Conservation (phyloP, 2,329 filamentous ascomycete species). For the Microsporum ferrugineum region DNA sequence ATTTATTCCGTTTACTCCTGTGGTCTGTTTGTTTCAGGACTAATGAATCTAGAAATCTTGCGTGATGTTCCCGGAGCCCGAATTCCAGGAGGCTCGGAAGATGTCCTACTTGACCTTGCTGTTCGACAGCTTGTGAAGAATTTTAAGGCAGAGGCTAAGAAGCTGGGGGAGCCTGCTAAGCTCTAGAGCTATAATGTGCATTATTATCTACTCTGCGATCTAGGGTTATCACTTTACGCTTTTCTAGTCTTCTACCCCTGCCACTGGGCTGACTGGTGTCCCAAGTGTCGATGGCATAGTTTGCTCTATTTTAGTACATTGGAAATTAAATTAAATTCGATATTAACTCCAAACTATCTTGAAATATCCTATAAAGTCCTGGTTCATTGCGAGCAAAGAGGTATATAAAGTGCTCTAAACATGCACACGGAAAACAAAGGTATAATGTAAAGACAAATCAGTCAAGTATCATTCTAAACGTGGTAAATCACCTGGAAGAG, state of each 20-base stretch:
- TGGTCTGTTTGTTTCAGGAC: conserved; percentile 11
- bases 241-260: no score
- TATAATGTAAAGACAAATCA: background rate
- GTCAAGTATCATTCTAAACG: background rate
- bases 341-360: no score
- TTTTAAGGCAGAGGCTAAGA: conserved; percentile 35
- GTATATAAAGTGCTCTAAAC: background rate
- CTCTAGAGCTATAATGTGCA: background rate
- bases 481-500: conserved; percentile 11
- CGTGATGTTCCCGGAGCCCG: conserved; percentile 52
- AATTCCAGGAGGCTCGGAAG: conserved; percentile 59
- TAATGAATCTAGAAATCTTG: conserved; percentile 41
- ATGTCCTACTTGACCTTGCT: conserved; percentile 60
- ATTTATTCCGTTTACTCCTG: conserved; percentile 5
- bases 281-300: no score
- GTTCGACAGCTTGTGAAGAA: conserved; percentile 61
- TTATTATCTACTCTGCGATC: no score
- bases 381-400: no score
- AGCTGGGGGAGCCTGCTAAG: conserved; percentile 13
- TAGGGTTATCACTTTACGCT: no score
- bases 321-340: no score
- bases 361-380: no score
- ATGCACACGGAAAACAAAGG: background rate
- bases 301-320: no score
- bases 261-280: no score